phyloP scores from a whole-genome alignment of 2,329 filamentous ascomycete species.

The Epichloe scottii region DNA sequence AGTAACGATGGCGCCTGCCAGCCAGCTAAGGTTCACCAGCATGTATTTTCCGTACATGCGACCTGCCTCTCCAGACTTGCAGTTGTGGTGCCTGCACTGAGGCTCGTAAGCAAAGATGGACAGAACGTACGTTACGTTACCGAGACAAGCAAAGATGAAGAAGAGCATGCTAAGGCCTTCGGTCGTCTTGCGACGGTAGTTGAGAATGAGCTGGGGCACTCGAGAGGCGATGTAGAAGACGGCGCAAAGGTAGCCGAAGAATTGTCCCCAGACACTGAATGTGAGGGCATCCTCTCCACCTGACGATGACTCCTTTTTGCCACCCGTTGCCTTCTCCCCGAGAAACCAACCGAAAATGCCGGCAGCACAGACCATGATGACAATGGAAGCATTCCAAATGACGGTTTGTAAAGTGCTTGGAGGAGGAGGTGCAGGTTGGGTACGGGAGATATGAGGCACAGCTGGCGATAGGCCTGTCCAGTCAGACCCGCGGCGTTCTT shows the following conservation, averaged over 20 bases:
- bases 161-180: slow-evolving; percentile 91
- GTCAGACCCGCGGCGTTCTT: slow-evolving; percentile 38
- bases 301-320: slow-evolving; percentile 25
- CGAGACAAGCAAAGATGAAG: slow-evolving; percentile 91
- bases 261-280: slow-evolving; percentile 69
- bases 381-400: slow-evolving; percentile 61
- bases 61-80: slow-evolving; percentile 51
- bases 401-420: slow-evolving; percentile 44
- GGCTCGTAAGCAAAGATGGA: slow-evolving; percentile 87
- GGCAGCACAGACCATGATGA: slow-evolving; percentile 72
- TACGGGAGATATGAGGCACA: slow-evolving; percentile 55
- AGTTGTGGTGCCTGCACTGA: slow-evolving; percentile 43
- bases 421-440: slow-evolving; percentile 30
- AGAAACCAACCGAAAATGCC: slow-evolving; percentile 82
- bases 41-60: slow-evolving; percentile 69
- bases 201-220: slow-evolving; percentile 80
- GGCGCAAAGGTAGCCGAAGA: slow-evolving; percentile 90
- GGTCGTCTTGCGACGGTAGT: slow-evolving; percentile 83
- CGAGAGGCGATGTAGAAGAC: slow-evolving; percentile 79
- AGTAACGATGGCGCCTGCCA: slow-evolving; percentile 80
- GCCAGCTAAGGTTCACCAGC: slow-evolving; percentile 80
- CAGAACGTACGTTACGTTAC: slow-evolving; percentile 86
- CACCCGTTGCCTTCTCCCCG: slow-evolving; percentile 25
- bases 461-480: slow-evolving; percentile 65
- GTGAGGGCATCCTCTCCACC: slow-evolving; percentile 37